Evolutionary conservation across 371 early-diverging fungal species (phyloP), one percentile per base, ranked within the genome.

Genomic region (Actinomortierella wolfii): DNA sequence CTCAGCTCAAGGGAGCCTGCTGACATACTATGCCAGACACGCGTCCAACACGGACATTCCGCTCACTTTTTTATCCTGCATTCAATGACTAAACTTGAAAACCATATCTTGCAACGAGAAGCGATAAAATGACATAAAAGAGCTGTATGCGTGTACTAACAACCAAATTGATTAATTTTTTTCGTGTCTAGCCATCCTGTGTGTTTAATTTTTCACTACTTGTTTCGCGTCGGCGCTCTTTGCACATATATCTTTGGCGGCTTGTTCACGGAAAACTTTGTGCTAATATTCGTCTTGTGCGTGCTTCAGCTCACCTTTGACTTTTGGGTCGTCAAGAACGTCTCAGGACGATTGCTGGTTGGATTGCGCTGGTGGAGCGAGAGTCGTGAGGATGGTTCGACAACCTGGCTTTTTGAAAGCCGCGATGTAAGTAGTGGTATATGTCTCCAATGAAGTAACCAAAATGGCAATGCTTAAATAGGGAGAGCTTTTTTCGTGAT

Each of bases 281-380:
- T 96, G 29, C 74, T 97, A n/a, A 81, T 91, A 5, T 97, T 98
- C 79, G 94, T 98, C 25, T 58, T 97, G 18, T 92, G 92, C 50
- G 91, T 95, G 6, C 79, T 98, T 26, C 80, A 92, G 21, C 88
- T 98, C 43, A 88, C 96, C 7, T 96, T 96, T 78, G 97, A 98
- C 64, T 98, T 98, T 71, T 98, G 98, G 98, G 96, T 96, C 3
- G 96, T 97, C 46, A 98, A 98, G 79, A 98, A 98, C 64, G 92
- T 98, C 21, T 91, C 97, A 17, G 98, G 98, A 2, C 85, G 98
- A 55, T 78, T 96, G 48, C 82, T 98, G 42, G 98, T 98, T 5
- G 98, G 98, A 3, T 79, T 97, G 50, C 87, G 98, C 59, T 97
- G 98, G 98, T 98, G 98, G 98, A 97, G 94, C 78, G 95, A 96